These are phyloP conservation scores for Mortierella claussenii DNA, from an alignment of 192 early-diverging fungal species.

Conservation along the genomic window DNA sequence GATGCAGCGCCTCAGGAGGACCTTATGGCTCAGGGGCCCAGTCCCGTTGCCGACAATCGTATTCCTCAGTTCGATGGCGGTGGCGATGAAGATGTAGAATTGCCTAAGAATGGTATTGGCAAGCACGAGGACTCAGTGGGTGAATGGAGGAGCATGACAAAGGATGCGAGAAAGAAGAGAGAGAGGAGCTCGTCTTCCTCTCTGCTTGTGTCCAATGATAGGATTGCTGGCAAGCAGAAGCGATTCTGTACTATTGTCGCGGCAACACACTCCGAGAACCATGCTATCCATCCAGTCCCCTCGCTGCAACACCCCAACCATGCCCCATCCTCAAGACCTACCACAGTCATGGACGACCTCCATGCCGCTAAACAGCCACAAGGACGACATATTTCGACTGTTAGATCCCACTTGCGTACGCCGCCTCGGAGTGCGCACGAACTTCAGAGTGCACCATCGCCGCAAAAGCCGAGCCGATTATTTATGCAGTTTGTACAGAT, in stretches of 20 bases:
- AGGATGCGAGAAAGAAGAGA: constrained; percentile 2
- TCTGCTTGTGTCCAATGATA: background rate
- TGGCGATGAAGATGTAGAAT: constrained; percentile 3
- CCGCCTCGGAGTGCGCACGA: background rate
- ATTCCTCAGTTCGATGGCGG: constrained; percentile 50
- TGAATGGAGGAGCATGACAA: constrained; percentile 2
- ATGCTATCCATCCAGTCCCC: too few relatives aligned
- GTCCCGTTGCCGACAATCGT: background rate
- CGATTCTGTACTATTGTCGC: constrained; percentile 17
- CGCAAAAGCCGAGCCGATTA: background rate
- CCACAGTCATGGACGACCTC: too few relatives aligned
- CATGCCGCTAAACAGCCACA: too few relatives aligned
- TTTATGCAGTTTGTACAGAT: background rate
- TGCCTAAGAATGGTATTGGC: background rate
- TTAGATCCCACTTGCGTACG: background rate
- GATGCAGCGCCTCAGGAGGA: constrained; percentile 8
- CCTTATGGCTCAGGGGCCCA: background rate
- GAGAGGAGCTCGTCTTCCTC: constrained; percentile 3
- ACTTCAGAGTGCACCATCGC: background rate
- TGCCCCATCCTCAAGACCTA: too few relatives aligned
- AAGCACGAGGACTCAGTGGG: background rate
- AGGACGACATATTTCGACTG: too few relatives aligned
- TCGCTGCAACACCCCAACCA: too few relatives aligned
- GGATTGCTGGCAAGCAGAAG: background rate
- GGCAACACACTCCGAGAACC: too few relatives aligned